These are phyloP conservation scores for Cystoderma amianthinum DNA, from an alignment of 768 basidiomycete genomes.

Conservation along the genomic window DNA sequence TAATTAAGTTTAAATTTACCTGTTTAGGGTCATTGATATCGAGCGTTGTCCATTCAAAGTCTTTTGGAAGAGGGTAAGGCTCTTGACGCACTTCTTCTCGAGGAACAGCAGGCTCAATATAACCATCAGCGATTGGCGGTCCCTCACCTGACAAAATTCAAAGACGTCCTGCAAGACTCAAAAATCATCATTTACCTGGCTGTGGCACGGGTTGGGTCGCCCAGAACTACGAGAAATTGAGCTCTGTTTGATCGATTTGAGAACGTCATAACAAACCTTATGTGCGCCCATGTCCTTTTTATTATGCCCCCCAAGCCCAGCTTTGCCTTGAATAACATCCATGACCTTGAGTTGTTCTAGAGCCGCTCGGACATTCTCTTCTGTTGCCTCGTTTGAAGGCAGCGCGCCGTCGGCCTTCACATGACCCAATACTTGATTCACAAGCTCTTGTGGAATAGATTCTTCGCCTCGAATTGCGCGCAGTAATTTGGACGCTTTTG, in stretches of 20 bases:
- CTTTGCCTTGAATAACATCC: constrained; percentile 81
- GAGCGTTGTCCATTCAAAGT: constrained; percentile 86
- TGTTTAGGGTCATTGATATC: constrained; percentile 74
- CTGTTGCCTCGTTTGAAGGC: constrained; percentile 39
- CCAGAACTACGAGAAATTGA: constrained; percentile 71
- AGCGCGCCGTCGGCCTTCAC: constrained; percentile 54
- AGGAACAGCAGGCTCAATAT: constrained; percentile 78
- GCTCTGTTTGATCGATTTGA: constrained; percentile 1
- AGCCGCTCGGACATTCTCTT: constrained; percentile 60
- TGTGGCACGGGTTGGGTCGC: constrained; percentile 96
- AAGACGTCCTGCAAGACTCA: too few relatives aligned
- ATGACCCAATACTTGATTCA: constrained; percentile 61
- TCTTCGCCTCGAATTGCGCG: constrained; percentile 40
- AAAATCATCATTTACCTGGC: constrained; percentile 55
- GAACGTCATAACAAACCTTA: constrained; percentile 48
- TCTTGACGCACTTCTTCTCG: constrained; percentile 80
- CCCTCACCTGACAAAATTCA: constrained; percentile 50
- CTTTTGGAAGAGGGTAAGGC: constrained; percentile 81
- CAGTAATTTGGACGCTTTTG: constrained; percentile 52
- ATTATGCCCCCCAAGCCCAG: constrained; percentile 66
- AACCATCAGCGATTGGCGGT: constrained; percentile 69
- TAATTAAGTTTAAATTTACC: too few relatives aligned
- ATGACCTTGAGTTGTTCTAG: constrained; percentile 77
- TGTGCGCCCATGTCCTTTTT: constrained; percentile 83
- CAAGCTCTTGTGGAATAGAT: constrained; percentile 52